Evolutionary conservation across 495 filamentous ascomycete genomes (phyloP).

Genomic region (Corynascus novoguineensis): DNA sequence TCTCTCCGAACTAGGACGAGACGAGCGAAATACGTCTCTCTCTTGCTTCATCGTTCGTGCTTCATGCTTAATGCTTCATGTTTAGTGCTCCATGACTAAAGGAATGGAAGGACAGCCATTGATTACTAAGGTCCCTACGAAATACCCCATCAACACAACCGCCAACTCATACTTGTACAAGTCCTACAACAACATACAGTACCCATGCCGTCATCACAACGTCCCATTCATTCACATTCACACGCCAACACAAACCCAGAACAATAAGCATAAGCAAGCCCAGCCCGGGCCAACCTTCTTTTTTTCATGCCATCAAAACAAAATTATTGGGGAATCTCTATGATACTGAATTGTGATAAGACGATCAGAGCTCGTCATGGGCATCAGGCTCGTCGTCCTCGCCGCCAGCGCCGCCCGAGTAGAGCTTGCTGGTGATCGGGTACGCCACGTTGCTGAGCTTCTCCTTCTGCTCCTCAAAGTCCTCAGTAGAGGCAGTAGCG

Average conservation of each 20-base stretch:
- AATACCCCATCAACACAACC: too few relatives aligned
- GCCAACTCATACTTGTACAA: too few relatives aligned
- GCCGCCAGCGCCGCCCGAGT: constrained; percentile 59
- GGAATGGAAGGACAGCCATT: too few relatives aligned
- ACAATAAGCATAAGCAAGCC: neutral
- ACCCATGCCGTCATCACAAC: too few relatives aligned
- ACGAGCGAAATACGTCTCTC: too few relatives aligned
- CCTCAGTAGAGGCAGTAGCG: constrained; percentile 76
- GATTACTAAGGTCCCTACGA: too few relatives aligned
- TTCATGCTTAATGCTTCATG: too few relatives aligned
- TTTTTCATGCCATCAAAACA: constrained; percentile 27
- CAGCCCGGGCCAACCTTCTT: neutral
- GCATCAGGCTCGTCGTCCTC: constrained; percentile 68
- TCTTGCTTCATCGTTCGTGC: too few relatives aligned
- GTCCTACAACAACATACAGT: neutral
- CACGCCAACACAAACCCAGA: neutral
- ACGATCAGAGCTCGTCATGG: constrained; percentile 85
- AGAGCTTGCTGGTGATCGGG: constrained; percentile 97
- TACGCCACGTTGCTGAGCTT: constrained; percentile 94
- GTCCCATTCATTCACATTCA: too few relatives aligned
- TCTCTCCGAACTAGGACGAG: too few relatives aligned
- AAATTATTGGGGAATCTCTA: constrained; percentile 33
- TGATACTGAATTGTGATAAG: constrained; percentile 17
- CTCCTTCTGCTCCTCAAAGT: constrained; percentile 99
- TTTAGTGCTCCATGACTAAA: too few relatives aligned